Conservation (phyloP, 495 filamentous ascomycete genomes). For the Extremus antarcticus region DNA sequence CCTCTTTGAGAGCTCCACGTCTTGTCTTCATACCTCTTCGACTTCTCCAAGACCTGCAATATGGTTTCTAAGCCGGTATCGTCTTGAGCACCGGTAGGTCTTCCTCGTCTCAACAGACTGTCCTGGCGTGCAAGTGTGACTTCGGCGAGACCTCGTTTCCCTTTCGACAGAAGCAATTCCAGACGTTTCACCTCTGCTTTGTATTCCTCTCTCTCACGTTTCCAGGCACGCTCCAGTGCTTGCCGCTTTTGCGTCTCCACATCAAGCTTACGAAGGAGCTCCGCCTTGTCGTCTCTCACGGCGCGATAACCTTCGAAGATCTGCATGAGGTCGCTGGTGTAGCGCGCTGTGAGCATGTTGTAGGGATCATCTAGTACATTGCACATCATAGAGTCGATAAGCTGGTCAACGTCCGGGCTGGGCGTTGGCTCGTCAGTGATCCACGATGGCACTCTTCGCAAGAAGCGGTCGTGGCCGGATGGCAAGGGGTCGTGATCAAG, state of each 20-base stretch:
- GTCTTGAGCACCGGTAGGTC: constrained; percentile 6
- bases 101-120: constrained; percentile 18
- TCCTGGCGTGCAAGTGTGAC: constrained; percentile 27
- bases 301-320: constrained; percentile 27
- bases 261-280: constrained; percentile 7
- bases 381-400: constrained; percentile 24
- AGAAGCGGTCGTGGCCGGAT: neutral
- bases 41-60: constrained; percentile 18
- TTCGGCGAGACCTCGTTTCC: constrained; percentile 22
- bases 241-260: constrained; percentile 5
- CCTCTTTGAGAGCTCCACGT: constrained; percentile 20
- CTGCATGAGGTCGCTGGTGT: constrained; percentile 23
- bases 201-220: constrained; percentile 16
- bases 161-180: constrained; percentile 25
- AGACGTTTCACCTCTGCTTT: constrained; percentile 27
- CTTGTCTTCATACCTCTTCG: constrained; percentile 18
- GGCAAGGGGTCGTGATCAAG: constrained; percentile 4
- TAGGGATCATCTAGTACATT: constrained; percentile 14
- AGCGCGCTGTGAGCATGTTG: constrained; percentile 18
- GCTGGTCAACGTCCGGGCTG: constrained; percentile 6
- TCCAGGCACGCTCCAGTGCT: constrained; percentile 15
- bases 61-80: constrained; percentile 8
- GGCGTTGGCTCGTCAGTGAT: neutral
- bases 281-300: constrained; percentile 18
- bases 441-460: neutral